Evolutionary conservation across 257 asterid genomes (phyloP), one percentile per base, ranked within the genome.

Genomic region (Lantana camara): DNA sequence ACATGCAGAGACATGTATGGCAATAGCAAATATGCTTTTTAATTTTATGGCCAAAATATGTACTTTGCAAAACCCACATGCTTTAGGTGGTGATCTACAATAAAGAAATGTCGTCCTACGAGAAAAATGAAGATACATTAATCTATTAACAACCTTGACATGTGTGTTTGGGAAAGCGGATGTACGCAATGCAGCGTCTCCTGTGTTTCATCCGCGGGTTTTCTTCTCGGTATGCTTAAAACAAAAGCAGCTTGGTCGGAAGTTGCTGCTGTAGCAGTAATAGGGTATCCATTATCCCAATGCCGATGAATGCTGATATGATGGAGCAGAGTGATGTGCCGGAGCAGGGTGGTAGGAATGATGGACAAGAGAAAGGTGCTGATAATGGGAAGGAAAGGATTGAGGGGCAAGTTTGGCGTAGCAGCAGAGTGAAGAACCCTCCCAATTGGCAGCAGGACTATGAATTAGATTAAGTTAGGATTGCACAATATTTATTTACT

Each of bases 181-280:
- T 16, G 97, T 90, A 2, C 95, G 95, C n/a, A n/a, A n/a, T n/a
- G n/a, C 5, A 88, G 93, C 0, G 96, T 90, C 77, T 90, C 97
- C 72, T 90, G 97, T 19, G 96, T 88, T 77, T 88, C 96, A 49
- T 88, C 95, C 27, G 64, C 22, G 2, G 82, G 85, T 55, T 80
- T 78, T 47, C 89, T 72, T 72, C 83, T 82, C 2, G 96, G 97
- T 30, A 77, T 64, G 15, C 97, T 90, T 44, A 90, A 74, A 48
- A 83, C 86, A 34, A 90, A 57, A 22, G 97, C 97, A 30, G 86
- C 67, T 60, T 90, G 96, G 66, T 91, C 97, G 16, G 57, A 5
- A 55, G 87, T 91, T 45, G 96, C 97, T 32, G 96, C 95, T 22
- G 84, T 79, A 13, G 95, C 78, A 17, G 96, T 91, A 44, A 91